Conservation (phyloP, 495 filamentous ascomycete species). For the Viridothelium virens region DNA sequence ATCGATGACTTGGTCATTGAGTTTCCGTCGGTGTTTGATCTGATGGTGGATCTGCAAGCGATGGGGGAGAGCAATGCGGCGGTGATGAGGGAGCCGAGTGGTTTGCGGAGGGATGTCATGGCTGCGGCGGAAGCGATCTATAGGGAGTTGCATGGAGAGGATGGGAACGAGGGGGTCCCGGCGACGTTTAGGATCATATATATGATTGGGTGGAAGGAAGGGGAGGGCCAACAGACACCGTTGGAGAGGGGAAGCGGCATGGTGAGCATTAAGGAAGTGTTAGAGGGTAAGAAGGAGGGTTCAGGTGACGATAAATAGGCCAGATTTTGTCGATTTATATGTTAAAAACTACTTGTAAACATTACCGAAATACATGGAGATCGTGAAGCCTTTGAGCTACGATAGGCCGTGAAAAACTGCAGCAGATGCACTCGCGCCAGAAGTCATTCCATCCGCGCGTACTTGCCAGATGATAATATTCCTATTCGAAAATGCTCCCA, state of each 20-base stretch:
- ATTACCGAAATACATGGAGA: background rate
- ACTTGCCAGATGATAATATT: no score
- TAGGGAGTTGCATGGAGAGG: constrained; percentile 66
- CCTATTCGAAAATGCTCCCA: background rate
- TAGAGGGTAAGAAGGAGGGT: constrained; percentile 17
- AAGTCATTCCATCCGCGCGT: no score
- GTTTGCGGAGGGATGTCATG: constrained; percentile 73
- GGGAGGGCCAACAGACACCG: constrained; percentile 66
- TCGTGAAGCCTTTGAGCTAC: no score
- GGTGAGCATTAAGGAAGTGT: constrained; percentile 24
- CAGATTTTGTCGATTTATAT: background rate
- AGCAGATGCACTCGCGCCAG: no score
- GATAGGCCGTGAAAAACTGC: no score
- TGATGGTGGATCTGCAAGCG: constrained; percentile 87
- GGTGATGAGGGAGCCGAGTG: constrained; percentile 32
- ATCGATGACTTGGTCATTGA: constrained; percentile 95
- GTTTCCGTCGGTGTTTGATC: constrained; percentile 82
- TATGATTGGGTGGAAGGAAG: constrained; percentile 98
- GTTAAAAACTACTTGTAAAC: background rate
- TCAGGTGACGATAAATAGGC: constrained; percentile 61
- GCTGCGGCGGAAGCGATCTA: constrained; percentile 88
- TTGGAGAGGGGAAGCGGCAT: constrained; percentile 59
- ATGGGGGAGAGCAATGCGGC: constrained; percentile 44
- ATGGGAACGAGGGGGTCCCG: constrained; percentile 58
- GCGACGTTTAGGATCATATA: constrained; percentile 90